Conservation (phyloP, 768 basidiomycete species). For the Tulasnella sp. region DNA sequence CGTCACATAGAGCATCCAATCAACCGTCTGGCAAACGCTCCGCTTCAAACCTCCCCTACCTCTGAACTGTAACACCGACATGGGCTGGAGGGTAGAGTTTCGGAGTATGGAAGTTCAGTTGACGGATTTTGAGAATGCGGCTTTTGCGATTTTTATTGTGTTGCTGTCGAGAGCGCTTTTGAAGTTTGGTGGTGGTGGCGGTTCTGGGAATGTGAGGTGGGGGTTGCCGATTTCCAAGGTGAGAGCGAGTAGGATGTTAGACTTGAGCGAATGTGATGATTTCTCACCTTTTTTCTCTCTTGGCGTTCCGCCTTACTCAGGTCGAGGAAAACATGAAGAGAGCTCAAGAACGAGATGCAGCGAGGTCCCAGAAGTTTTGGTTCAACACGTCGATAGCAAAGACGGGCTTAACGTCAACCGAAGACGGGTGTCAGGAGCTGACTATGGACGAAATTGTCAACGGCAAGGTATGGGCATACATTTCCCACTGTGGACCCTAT, state of each 20-base stretch:
- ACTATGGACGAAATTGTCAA: conserved; percentile 48
- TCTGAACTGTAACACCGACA: conserved; percentile 65
- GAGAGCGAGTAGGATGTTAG: conserved; percentile 19
- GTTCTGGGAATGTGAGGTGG: too few species aligned
- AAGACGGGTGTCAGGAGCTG: conserved; percentile 87
- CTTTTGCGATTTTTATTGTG: conserved; percentile 89
- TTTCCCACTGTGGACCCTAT: neutral
- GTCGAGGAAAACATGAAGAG: conserved; percentile 94
- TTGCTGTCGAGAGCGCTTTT: conserved; percentile 89
- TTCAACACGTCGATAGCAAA: conserved; percentile 58
- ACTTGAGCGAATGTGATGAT: too few species aligned
- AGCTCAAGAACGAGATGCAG: conserved; percentile 78
- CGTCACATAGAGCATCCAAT: conserved; percentile 79
- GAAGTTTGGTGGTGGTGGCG: conserved; percentile 47
- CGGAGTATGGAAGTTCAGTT: conserved; percentile 98
- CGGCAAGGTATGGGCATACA: neutral
- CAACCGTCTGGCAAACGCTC: conserved; percentile 98
- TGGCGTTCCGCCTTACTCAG: conserved; percentile 35
- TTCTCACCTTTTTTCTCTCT: too few species aligned
- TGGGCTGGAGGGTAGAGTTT: conserved; percentile 98
- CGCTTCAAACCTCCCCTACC: conserved; percentile 97
- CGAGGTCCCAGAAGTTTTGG: conserved; percentile 62
- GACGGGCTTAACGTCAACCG: too few species aligned
- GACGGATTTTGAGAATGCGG: conserved; percentile 98
- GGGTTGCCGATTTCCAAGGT: conserved; percentile 97